These are phyloP conservation scores for Clarireedia monteithiana DNA, from an alignment of 2,329 filamentous ascomycete species.

Conservation along the genomic window DNA sequence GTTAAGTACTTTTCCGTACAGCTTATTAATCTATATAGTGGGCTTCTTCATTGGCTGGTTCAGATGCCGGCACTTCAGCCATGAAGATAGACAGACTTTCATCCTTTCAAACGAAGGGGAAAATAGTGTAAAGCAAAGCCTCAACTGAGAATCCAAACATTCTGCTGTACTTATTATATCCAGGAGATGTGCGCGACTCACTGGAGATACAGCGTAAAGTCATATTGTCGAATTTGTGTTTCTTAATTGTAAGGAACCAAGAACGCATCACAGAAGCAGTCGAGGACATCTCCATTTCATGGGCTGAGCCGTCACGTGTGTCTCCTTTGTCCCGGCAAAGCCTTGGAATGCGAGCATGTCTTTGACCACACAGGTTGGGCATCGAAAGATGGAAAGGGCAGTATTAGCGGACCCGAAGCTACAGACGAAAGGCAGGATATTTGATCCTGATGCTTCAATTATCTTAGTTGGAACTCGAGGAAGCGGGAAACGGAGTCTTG, in stretches of 20 bases:
- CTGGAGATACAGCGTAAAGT: not conserved
- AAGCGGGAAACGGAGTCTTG: slow-evolving; percentile 68
- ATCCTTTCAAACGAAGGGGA: not conserved
- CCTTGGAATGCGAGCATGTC: slow-evolving; percentile 16
- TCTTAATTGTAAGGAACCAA: too few species aligned
- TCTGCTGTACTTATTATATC: not conserved
- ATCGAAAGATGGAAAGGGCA: slow-evolving; percentile 11
- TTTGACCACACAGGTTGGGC: slow-evolving; percentile 22
- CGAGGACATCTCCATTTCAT: not conserved
- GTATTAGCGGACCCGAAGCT: slow-evolving; percentile 18
- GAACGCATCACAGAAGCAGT: too few species aligned
- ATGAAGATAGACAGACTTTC: not conserved
- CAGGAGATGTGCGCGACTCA: not conserved
- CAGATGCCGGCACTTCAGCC: not conserved
- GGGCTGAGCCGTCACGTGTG: slow-evolving; percentile 5
- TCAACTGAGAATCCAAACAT: not conserved
- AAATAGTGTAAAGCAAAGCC: not conserved
- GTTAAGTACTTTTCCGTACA: not conserved
- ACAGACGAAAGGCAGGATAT: slow-evolving; percentile 19
- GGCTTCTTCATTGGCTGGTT: not conserved
- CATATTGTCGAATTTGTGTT: too few species aligned
- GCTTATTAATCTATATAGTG: not conserved
- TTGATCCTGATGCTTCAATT: slow-evolving; percentile 52
- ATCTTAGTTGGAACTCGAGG: slow-evolving; percentile 67
- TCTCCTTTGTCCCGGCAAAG: not conserved